Conservation (phyloP, 331 rosid genomes). For the Prunus yedoensis region DNA sequence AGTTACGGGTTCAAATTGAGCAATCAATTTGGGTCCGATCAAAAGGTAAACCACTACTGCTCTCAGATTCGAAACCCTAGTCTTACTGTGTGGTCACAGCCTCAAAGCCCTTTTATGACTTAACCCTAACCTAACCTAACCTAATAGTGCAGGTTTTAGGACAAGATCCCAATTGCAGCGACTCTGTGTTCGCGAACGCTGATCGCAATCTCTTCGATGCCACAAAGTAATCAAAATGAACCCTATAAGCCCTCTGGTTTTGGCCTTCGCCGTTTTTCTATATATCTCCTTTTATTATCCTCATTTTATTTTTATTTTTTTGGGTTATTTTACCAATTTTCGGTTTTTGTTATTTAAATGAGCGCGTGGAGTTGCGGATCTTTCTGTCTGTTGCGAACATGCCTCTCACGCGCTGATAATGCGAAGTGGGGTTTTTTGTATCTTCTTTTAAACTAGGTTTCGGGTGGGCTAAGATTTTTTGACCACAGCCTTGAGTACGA, state of each 20-base stretch:
- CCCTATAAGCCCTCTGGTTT: constrained; percentile 17
- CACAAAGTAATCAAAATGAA: not conserved
- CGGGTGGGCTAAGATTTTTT: not conserved
- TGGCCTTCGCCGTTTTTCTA: not conserved
- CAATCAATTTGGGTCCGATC: constrained; percentile 15
- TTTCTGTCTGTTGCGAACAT: not conserved
- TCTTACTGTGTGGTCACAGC: constrained; percentile 11
- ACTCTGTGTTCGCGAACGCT: not conserved
- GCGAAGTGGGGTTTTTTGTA: not conserved
- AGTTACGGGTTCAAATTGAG: constrained; percentile 9
- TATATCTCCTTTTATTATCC: constrained; percentile 6
- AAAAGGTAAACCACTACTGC: constrained; percentile 22
- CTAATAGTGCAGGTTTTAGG: constrained; percentile 1
- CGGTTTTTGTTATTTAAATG: not conserved
- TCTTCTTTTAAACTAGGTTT: not conserved
- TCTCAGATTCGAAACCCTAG: constrained; percentile 36
- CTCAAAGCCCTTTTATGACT: not conserved
- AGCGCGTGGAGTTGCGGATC: constrained; percentile 14
- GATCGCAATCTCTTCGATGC: constrained; percentile 9
- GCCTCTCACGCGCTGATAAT: not conserved
- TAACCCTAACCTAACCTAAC: not conserved
- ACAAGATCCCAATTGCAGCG: constrained; percentile 19
- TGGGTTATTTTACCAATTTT: not conserved
- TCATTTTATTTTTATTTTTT: too few relatives aligned
- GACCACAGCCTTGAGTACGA: not conserved